A percentile compares a stretch with the other conserved stretches of the same genome.
These are phyloP conservation scores for Starmerella geochares DNA, from an alignment of 805 yeast species.

Conservation along the genomic window DNA sequence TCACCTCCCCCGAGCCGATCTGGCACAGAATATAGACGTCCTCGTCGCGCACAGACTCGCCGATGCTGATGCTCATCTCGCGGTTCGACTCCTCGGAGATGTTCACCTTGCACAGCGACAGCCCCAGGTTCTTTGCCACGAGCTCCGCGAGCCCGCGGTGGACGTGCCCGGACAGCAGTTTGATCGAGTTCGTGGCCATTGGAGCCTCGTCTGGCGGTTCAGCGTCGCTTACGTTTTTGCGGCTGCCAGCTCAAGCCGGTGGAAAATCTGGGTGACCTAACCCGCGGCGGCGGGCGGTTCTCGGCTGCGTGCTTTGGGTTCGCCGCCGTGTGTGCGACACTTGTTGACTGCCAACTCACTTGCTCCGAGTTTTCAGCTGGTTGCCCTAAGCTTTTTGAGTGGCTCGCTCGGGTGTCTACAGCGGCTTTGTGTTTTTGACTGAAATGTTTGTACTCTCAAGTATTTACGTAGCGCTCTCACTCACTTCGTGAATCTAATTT, in stretches of 20 bases:
- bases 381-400: too few species aligned
- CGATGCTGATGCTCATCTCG: conserved; percentile 38
- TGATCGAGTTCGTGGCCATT: conserved; percentile 33
- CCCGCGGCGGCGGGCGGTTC: too few species aligned
- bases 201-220: background rate
- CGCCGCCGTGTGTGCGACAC: too few species aligned
- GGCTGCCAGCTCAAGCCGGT: background rate
- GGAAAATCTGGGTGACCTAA: background rate
- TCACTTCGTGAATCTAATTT: too few species aligned
- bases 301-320: too few species aligned
- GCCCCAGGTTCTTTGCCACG: conserved; percentile 57
- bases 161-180: conserved; percentile 43
- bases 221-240: background rate
- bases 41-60: conserved; percentile 87
- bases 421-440: too few species aligned
- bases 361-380: too few species aligned
- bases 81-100: conserved; percentile 36
- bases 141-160: conserved; percentile 74
- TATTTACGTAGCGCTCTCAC: too few species aligned
- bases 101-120: conserved; percentile 46
- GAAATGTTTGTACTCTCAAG: too few species aligned
- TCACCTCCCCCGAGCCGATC: conserved; percentile 77
- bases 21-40: conserved; percentile 47
- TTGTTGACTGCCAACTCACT: too few species aligned
- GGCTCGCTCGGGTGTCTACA: too few species aligned